Evolutionary conservation across 1,284 basidiomycete species (phyloP), one percentile per base, ranked within the genome.

Genomic region (Cutaneotrichosporon arboriforme): DNA sequence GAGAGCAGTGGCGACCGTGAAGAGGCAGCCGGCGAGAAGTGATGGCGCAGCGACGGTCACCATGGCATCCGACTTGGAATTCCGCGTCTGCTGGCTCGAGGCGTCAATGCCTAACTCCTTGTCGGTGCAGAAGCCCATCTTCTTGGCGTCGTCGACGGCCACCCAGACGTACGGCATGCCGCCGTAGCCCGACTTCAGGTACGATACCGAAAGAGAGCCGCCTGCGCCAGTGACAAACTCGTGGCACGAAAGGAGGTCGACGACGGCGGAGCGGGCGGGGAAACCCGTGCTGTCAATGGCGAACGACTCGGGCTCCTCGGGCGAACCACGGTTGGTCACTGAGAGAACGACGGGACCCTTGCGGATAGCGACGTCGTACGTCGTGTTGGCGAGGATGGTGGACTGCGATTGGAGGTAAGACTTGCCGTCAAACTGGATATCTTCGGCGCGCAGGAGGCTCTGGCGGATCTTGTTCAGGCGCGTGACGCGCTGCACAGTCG

Each of bases 401-500:
- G 81, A 78, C 35, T 77, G 73, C 44, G 82, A 78, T 33, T 80
- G 77, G 8, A 82, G 69, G 83, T 86, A 90, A 31, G 61, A 69
- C 39, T 66, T 62, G 17, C 66, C 71, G 8, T 81, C 81, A 37
- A 18, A 59, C 22, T 61, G 66, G 22, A 76, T 77, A 45, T 68
- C 80, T 79, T 46, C 53, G 41, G 67, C 65, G n/a, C 58, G 49
- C 46, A 84, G 80, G 40, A 90, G 76, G 66, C 80, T 84, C 64
- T 84, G 84, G 44, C 88, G 83, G 60, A 89, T 75, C 78, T 83
- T 57, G 66, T 90, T 90, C 49, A 90, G 77, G 33, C 76, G 81
- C 9, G 80, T 69, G 35, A 87, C 83, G 39, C 85, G 70, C 50
- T 83, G 74, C 62, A 86, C 84, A 2, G 81, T 76, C 4, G 83